Evolutionary conservation across 257 asterid species (phyloP).

Genomic region (Anisodus tanguticus): DNA sequence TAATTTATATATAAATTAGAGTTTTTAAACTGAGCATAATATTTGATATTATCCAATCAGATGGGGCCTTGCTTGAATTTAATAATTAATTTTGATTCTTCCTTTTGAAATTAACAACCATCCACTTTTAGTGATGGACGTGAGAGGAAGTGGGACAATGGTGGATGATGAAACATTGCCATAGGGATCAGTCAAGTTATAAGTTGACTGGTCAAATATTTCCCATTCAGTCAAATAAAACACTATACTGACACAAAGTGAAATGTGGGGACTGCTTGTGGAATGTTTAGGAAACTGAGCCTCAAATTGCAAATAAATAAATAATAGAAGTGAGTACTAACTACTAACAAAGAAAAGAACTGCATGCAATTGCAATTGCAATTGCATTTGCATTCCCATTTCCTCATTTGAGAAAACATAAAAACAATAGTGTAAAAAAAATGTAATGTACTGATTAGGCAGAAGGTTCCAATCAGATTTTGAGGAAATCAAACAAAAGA

Average conservation of each 20-base stretch:
- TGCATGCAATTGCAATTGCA: too few relatives aligned
- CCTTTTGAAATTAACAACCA: background rate
- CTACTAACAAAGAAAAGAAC: constrained; percentile 55
- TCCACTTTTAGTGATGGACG: constrained; percentile 31
- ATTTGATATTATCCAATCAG: too few relatives aligned
- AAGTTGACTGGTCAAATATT: constrained; percentile 66
- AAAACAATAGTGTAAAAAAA: background rate
- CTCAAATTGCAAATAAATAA: background rate
- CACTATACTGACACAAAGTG: constrained; percentile 45
- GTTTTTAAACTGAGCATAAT: too few relatives aligned
- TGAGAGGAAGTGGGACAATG: constrained; percentile 43
- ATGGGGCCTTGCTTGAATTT: background rate
- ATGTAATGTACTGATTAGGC: background rate
- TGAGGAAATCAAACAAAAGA: constrained; percentile 15
- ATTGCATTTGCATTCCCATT: constrained; percentile 33
- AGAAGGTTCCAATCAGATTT: constrained; percentile 21
- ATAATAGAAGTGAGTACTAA: background rate
- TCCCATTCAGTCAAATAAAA: constrained; percentile 44
- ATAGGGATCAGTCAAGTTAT: constrained; percentile 47
- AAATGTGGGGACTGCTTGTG: constrained; percentile 41
- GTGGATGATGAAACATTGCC: constrained; percentile 29
- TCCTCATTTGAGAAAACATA: background rate
- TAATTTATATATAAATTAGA: too few relatives aligned
- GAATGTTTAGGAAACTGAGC: constrained; percentile 50
- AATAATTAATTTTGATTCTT: background rate